Evolutionary conservation across 495 filamentous ascomycete species (phyloP).

Genomic region (Hyaloscypha bicolor): DNA sequence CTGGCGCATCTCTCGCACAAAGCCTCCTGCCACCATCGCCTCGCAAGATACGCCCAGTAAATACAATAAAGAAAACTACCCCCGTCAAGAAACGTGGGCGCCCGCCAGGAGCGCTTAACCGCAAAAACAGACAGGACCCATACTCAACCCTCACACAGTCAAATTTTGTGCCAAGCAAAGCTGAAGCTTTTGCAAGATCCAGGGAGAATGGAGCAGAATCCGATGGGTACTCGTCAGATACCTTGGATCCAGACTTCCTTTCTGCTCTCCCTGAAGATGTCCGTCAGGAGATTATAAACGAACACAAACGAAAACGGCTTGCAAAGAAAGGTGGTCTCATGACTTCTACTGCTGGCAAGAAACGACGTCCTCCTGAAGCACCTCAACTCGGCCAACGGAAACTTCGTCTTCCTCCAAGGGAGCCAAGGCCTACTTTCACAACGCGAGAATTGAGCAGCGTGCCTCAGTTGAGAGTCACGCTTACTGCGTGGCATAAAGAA

Average conservation of each 20-base stretch:
- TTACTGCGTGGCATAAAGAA: conserved; percentile 67
- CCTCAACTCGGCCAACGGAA: conserved; percentile 37
- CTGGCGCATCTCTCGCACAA: conserved; percentile 35
- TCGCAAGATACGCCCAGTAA: conserved; percentile 50
- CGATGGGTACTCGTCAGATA: conserved; percentile 37
- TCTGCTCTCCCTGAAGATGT: conserved; percentile 82
- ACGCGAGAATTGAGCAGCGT: conserved; percentile 55
- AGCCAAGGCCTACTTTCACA: conserved; percentile 65
- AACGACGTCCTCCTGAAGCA: conserved; percentile 23
- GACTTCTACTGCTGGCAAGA: conserved; percentile 19
- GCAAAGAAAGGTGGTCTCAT: conserved; percentile 44
- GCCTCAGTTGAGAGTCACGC: conserved; percentile 60
- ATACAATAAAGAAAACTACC: conserved; percentile 53
- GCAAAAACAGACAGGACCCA: conserved; percentile 44
- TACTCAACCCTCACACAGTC: conserved; percentile 63
- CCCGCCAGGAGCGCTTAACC: conserved; percentile 37
- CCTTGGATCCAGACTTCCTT: conserved; percentile 72
- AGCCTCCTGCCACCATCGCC: conserved; percentile 59
- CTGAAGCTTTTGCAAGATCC: conserved; percentile 1
- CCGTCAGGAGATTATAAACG: conserved; percentile 71
- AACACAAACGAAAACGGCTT: conserved; percentile 63
- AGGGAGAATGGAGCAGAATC: conserved; percentile 25
- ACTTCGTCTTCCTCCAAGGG: conserved; percentile 52
- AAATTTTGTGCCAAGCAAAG: conserved; percentile 55
- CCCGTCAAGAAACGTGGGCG: conserved; percentile 60